Evolutionary conservation across 2,329 filamentous ascomycete genomes (phyloP).

Genomic region (Geoglossum cookeanum): DNA sequence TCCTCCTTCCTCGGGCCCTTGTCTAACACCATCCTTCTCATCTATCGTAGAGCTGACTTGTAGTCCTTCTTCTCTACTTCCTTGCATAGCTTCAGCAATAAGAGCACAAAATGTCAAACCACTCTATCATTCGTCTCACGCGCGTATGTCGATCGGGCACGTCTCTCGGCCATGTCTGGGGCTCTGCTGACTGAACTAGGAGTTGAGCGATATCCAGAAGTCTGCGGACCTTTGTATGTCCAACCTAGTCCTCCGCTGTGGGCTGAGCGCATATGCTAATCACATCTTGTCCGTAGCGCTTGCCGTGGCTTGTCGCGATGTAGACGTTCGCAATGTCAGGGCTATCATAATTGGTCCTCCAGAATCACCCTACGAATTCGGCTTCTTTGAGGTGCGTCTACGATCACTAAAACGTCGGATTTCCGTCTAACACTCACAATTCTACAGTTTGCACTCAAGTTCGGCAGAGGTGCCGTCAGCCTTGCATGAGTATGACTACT

Average conservation of each 20-base stretch:
- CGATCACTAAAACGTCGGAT: no score
- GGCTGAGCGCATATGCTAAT: conserved; percentile 7
- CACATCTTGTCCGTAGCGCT: conserved; percentile 37
- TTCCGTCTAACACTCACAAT: not conserved
- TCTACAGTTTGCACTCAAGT: conserved; percentile 52
- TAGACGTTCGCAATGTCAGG: conserved; percentile 72
- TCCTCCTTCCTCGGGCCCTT: not conserved
- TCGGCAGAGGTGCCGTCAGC: conserved; percentile 42
- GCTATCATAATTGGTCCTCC: conserved; percentile 83
- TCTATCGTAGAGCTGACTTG: not conserved
- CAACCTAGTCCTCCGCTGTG: not conserved
- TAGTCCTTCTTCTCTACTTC: not conserved
- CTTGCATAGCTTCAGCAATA: not conserved
- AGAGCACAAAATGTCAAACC: conserved; percentile 44
- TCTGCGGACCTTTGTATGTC: conserved; percentile 62
- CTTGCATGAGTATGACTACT: not conserved
- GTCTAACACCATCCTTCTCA: not conserved
- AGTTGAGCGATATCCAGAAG: conserved; percentile 70
- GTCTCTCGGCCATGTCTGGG: not conserved
- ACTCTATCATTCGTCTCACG: conserved; percentile 74
- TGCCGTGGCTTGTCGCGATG: conserved; percentile 70
- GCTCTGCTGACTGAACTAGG: conserved; percentile 29
- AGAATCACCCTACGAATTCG: conserved; percentile 90
- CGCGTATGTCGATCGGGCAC: conserved; percentile 35
- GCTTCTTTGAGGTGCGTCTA: conserved; percentile 69